Percentiles rank a stretch among this genome's conserved stretches.
Evolutionary conservation across 2,329 filamentous ascomycete species (phyloP).

Genomic region (Paraconiothyrium brasiliense): DNA sequence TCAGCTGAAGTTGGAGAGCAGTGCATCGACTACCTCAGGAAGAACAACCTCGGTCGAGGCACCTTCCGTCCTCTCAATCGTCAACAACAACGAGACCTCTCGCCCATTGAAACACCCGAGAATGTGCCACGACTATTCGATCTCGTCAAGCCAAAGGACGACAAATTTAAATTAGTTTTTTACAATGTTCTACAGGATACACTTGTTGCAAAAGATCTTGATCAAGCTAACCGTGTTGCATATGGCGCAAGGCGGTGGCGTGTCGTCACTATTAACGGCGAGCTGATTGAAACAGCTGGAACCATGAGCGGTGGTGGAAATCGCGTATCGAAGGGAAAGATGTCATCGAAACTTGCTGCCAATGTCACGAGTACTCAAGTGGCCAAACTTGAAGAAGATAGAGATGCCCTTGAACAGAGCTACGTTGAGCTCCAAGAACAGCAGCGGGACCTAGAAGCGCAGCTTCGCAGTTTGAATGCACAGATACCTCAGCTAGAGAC

Average conservation of each 20-base stretch:
- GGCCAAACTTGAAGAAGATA: conserved; percentile 82
- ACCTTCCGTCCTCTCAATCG: conserved; percentile 98
- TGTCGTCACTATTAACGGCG: conserved; percentile 93
- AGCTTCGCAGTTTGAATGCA: conserved; percentile 75
- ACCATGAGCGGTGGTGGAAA: conserved; percentile 98
- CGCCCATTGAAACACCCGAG: conserved; percentile 86
- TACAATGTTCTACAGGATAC: conserved; percentile 97
- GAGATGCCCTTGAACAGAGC: conserved; percentile 82
- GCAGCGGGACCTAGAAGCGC: conserved; percentile 79
- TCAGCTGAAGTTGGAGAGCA: conserved; percentile 96
- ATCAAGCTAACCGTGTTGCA: conserved; percentile 96
- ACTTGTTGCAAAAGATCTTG: conserved; percentile 87
- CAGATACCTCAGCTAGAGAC: conserved; percentile 87
- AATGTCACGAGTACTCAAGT: conserved; percentile 91
- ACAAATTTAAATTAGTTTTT: conserved; percentile 88
- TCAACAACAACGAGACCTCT: conserved; percentile 79
- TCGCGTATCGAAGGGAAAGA: conserved; percentile 87
- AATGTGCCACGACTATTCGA: conserved; percentile 93
- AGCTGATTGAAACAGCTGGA: conserved; percentile 96
- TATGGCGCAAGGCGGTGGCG: conserved; percentile 95
- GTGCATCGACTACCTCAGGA: conserved; percentile 96
- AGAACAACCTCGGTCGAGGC: conserved; percentile 94
- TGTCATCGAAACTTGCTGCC: conserved; percentile 94
- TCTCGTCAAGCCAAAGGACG: conserved; percentile 86
- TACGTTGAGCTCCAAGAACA: conserved; percentile 87